Percentiles rank a stretch among this genome's conserved stretches.
Conservation (phyloP, 169 alveolate species). For the Miamiensis avidus region DNA sequence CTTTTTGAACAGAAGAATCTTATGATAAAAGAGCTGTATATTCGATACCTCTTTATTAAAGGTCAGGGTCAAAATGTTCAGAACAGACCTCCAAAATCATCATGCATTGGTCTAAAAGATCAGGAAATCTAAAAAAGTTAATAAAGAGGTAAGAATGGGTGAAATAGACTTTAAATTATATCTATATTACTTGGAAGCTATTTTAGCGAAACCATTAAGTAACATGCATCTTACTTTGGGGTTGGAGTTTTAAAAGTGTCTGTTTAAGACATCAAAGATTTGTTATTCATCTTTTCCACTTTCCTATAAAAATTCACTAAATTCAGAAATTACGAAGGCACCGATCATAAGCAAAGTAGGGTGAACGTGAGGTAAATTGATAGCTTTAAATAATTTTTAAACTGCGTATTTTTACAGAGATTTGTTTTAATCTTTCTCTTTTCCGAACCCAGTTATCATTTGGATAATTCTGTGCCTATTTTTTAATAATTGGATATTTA, state of each 20-base stretch:
- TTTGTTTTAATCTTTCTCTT: slow-evolving; percentile 34
- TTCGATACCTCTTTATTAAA: slow-evolving; percentile 87
- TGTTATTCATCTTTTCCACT: slow-evolving; percentile 53
- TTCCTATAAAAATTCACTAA: slow-evolving; percentile 64
- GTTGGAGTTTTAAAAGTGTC: slow-evolving; percentile 64
- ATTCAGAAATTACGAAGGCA: slow-evolving; percentile 85
- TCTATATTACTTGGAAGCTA: slow-evolving; percentile 51
- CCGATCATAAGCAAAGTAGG: slow-evolving; percentile 84
- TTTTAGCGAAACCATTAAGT: slow-evolving; percentile 52
- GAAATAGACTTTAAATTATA: too few relatives aligned
- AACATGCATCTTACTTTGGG: slow-evolving; percentile 55
- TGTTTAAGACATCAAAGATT: slow-evolving; percentile 69
- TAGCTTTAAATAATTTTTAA: slow-evolving; percentile 57
- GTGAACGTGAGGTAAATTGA: slow-evolving; percentile 74
- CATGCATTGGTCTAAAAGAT: slow-evolving; percentile 20
- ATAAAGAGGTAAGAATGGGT: too few relatives aligned
- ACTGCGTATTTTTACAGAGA: slow-evolving; percentile 87
- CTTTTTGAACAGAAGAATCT: slow-evolving; percentile 49
- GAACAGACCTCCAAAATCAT: slow-evolving; percentile 68
- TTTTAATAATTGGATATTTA: slow-evolving; percentile 48
- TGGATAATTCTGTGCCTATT: slow-evolving; percentile 61
- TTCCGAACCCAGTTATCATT: slow-evolving; percentile 88
- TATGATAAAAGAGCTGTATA: slow-evolving; percentile 64
- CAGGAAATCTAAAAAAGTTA: slow-evolving; percentile 47
- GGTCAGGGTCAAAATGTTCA: slow-evolving; percentile 85